phyloP scores from a whole-genome alignment of 805 yeast species.

The Clavispora carvajalis region DNA sequence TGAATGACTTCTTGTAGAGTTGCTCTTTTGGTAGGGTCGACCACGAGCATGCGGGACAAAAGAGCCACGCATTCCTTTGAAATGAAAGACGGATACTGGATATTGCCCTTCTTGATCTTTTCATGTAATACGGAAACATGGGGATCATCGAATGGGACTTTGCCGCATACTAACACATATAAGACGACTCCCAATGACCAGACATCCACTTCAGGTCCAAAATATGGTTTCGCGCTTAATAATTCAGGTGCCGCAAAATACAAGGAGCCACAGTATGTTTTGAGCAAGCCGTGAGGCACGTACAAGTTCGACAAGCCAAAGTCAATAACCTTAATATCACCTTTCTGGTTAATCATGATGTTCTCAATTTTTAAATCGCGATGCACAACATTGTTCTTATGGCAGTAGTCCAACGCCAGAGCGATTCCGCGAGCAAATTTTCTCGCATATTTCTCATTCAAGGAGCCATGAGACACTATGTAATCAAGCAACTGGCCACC shows the following conservation, averaged over 20 bases:
- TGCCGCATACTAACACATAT: constrained; percentile 93
- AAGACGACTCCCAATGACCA: constrained; percentile 98
- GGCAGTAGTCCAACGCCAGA: constrained; percentile 89
- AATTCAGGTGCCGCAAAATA: constrained; percentile 99
- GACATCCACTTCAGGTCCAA: constrained; percentile 96
- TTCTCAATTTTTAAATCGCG: constrained; percentile 95
- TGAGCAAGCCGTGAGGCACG: constrained; percentile 63
- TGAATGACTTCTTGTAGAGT: constrained; percentile 67
- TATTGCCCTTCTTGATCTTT: constrained; percentile 86
- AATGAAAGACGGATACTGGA: constrained; percentile 82
- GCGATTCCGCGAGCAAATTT: constrained; percentile 94
- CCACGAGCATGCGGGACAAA: constrained; percentile 85
- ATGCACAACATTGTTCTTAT: constrained; percentile 90
- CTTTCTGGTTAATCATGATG: constrained; percentile 87
- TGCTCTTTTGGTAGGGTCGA: constrained; percentile 79
- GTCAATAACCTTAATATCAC: constrained; percentile 93
- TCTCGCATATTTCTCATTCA: constrained; percentile 90
- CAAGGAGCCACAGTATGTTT: constrained; percentile 94
- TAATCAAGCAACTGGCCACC: constrained; percentile 98
- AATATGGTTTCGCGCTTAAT: constrained; percentile 83
- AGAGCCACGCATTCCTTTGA: constrained; percentile 77
- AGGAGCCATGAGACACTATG: constrained; percentile 91
- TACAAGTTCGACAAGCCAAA: constrained; percentile 91
- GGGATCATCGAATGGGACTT: constrained; percentile 96
- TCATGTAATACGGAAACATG: constrained; percentile 88